Conservation (phyloP, 192 early-diverging fungal genomes). For the Backusella circina region DNA sequence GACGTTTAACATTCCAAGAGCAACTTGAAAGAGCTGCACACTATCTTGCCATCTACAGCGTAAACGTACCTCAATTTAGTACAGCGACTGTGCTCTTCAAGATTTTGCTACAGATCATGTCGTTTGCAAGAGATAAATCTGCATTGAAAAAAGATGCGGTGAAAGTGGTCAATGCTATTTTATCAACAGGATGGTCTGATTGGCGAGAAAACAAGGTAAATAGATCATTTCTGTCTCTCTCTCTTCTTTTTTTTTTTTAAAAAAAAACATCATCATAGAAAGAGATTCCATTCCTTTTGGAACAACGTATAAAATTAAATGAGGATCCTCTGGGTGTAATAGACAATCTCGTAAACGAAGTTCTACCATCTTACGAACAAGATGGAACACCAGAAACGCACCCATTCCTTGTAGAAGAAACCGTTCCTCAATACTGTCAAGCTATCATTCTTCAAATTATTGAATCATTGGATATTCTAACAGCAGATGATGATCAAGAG, state of each 20-base stretch:
- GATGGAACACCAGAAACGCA: slow-evolving; percentile 25
- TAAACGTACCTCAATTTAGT: slow-evolving; percentile 39
- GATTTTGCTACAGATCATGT: slow-evolving; percentile 34
- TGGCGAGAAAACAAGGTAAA: slow-evolving; percentile 36
- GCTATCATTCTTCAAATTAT: slow-evolving; percentile 22
- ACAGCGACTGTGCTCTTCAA: slow-evolving; percentile 39
- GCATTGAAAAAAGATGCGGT: slow-evolving; percentile 23
- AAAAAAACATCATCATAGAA: slow-evolving; percentile 19
- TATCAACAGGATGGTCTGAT: slow-evolving; percentile 38
- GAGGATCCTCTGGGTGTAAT: slow-evolving; percentile 33
- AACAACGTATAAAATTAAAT: slow-evolving; percentile 38
- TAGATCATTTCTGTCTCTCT: background rate
- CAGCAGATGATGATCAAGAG: background rate
- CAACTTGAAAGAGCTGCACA: slow-evolving; percentile 30
- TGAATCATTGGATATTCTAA: background rate
- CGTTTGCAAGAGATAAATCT: slow-evolving; percentile 25
- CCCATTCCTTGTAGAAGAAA: slow-evolving; percentile 40
- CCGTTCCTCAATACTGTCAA: slow-evolving; percentile 40
- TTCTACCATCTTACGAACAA: slow-evolving; percentile 39
- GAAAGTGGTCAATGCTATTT: slow-evolving; percentile 29
- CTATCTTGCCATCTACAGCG: slow-evolving; percentile 32
- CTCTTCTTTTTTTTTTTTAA: no score
- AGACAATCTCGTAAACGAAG: slow-evolving; percentile 28
- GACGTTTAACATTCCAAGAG: background rate
- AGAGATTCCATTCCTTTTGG: slow-evolving; percentile 41